Percentiles rank a stretch among this genome's conserved stretches.
phyloP scores from a whole-genome alignment of 1,139 yeast genomes.

The Geotrichum cucujoidarum region DNA sequence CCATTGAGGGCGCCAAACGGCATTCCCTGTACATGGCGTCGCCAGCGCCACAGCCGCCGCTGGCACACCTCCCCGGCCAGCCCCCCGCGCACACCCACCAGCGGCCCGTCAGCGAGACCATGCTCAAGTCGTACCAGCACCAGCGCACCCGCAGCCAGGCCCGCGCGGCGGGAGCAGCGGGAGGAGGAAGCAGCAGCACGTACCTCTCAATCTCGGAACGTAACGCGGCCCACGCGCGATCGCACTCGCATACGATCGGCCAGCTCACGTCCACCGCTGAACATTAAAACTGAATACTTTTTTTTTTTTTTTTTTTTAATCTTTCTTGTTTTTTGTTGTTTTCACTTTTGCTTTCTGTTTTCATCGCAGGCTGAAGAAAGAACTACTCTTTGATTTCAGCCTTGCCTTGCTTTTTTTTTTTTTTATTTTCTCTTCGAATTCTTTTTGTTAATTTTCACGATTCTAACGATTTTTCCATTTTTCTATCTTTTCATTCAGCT shows the following conservation, averaged over 20 bases:
- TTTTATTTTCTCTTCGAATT: not conserved
- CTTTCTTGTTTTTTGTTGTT: not conserved
- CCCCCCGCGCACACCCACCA: not conserved
- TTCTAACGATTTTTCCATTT: not conserved
- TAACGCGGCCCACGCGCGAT: too few species aligned
- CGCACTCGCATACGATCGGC: too few species aligned
- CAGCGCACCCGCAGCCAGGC: not conserved
- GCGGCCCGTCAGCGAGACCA: not conserved
- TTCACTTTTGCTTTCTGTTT: not conserved
- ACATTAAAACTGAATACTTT: not conserved
- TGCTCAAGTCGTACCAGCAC: not conserved
- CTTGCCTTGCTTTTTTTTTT: too few species aligned
- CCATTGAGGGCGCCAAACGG: conserved; percentile 34
- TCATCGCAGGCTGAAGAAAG: too few species aligned
- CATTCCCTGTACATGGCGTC: conserved; percentile 26
- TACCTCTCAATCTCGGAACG: too few species aligned
- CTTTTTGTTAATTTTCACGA: not conserved
- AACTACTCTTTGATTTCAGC: too few species aligned
- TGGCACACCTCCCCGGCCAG: not conserved
- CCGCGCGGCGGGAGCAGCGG: not conserved
- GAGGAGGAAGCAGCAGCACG: too few species aligned
- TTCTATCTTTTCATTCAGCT: too few species aligned
- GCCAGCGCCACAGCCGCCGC: conserved; percentile 1
- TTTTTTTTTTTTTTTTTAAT: not conserved
- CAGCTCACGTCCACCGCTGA: too few species aligned